Evolutionary conservation across 2,329 filamentous ascomycete species (phyloP).

Genomic region (Cephalotrichum gorgonifer): DNA sequence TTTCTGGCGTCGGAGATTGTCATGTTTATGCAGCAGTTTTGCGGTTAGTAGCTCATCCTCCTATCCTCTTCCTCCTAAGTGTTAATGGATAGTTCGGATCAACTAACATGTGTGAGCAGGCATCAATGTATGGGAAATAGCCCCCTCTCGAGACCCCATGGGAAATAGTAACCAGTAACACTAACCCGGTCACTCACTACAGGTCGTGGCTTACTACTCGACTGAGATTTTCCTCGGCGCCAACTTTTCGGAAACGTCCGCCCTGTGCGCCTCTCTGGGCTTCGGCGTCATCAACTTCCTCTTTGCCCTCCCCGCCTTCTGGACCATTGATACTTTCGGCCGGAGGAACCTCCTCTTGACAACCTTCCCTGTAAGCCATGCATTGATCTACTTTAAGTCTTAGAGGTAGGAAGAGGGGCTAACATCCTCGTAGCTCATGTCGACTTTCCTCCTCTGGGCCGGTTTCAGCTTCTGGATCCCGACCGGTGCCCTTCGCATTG

Average conservation of each 20-base stretch:
- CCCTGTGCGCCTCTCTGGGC: slow-evolving; percentile 50
- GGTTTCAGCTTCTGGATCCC: slow-evolving; percentile 37
- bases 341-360: slow-evolving; percentile 51
- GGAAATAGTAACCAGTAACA: neutral
- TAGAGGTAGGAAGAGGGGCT: neutral
- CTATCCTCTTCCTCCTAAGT: neutral
- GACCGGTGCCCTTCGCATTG: slow-evolving; percentile 22
- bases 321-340: slow-evolving; percentile 59
- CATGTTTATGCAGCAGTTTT: slow-evolving; percentile 55
- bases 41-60: slow-evolving; percentile 17
- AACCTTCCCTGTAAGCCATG: slow-evolving; percentile 40
- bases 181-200: no score
- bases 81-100: neutral
- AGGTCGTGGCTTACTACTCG: slow-evolving; percentile 40
- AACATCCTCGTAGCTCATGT: slow-evolving; percentile 35
- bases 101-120: slow-evolving; percentile 13
- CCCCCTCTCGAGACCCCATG: neutral
- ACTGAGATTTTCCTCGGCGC: slow-evolving; percentile 50
- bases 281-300: slow-evolving; percentile 57
- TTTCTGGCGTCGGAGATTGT: slow-evolving; percentile 50
- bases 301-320: slow-evolving; percentile 52
- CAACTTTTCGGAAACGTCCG: slow-evolving; percentile 36
- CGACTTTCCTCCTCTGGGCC: slow-evolving; percentile 34
- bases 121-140: slow-evolving; percentile 3
- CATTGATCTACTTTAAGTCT: no score